Percentiles rank a stretch among this genome's conserved stretches.
Conservation (phyloP, 495 filamentous ascomycete genomes). For the Astrothelium macrocarpum region DNA sequence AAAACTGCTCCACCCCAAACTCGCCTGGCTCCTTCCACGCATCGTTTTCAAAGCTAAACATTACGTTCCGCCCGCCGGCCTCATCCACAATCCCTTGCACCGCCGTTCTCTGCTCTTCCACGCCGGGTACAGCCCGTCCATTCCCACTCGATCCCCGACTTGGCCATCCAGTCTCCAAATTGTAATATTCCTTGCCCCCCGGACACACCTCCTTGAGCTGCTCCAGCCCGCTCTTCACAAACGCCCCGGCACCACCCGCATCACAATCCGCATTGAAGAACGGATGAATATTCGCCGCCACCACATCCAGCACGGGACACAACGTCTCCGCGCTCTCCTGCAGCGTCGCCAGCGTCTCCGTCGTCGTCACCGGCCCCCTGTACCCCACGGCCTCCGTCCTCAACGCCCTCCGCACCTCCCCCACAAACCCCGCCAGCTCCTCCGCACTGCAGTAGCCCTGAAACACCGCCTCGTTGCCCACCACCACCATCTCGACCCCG, state of each 20-base stretch:
- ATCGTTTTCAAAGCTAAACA: constrained; percentile 77
- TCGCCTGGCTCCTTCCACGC: constrained; percentile 65
- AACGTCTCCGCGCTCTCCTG: constrained; percentile 46
- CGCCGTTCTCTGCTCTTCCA: constrained; percentile 57
- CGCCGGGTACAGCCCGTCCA: constrained; percentile 61
- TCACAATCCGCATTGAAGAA: constrained; percentile 72
- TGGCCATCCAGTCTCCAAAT: constrained; percentile 92
- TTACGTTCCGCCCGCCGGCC: constrained; percentile 51
- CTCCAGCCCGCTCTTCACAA: constrained; percentile 57
- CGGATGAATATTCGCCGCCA: constrained; percentile 79
- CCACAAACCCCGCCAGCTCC: constrained; percentile 61
- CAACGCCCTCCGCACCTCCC: constrained; percentile 33
- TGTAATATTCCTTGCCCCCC: constrained; percentile 50
- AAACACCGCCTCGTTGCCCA: constrained; percentile 86
- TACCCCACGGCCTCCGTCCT: constrained; percentile 47
- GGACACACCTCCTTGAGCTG: constrained; percentile 56
- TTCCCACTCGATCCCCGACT: constrained; percentile 52
- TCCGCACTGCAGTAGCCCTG: constrained; percentile 50
- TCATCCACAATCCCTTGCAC: constrained; percentile 51
- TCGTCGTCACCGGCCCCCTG: constrained; percentile 67
- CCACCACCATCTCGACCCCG: constrained; percentile 64
- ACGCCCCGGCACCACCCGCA: constrained; percentile 58
- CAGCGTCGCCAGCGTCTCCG: constrained; percentile 71
- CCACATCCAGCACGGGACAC: constrained; percentile 65
- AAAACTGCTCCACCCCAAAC: constrained; percentile 69